Evolutionary conservation across 148 eudicot genomes (phyloP).

Genomic region (Cornus kousa): DNA sequence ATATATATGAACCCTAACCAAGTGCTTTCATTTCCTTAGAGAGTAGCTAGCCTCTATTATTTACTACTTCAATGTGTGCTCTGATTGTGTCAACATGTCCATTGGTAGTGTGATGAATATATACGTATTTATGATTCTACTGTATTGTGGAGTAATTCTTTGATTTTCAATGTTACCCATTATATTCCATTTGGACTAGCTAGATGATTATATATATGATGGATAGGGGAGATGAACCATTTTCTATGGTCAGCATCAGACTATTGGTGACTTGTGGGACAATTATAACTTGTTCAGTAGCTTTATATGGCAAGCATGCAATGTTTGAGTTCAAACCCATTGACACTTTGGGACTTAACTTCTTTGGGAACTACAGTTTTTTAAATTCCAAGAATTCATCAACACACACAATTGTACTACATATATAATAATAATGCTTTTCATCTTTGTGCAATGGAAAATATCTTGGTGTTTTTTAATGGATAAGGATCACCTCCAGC

Average conservation of each 20-base stretch:
- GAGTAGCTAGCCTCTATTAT: background rate
- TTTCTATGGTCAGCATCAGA: slow-evolving; percentile 3
- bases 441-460: too few species aligned
- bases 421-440: too few species aligned
- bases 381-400: too few species aligned
- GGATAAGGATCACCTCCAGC: too few species aligned
- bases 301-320: background rate
- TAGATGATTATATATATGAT: background rate
- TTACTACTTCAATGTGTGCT: background rate
- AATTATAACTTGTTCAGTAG: background rate
- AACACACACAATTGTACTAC: too few species aligned
- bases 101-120: background rate
- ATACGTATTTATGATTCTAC: too few species aligned
- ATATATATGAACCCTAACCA: background rate
- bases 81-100: background rate
- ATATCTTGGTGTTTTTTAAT: too few species aligned
- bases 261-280: background rate
- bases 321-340: background rate
- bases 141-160: background rate
- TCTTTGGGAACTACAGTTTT: background rate
- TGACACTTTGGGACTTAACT: background rate
- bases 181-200: background rate
- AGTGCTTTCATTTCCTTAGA: slow-evolving; percentile 25
- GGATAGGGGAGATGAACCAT: slow-evolving; percentile 16
- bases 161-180: background rate